Percentiles rank a stretch among this genome's conserved stretches.
These are phyloP conservation scores for Tetrahymena borealis DNA, from an alignment of 73 alveolate genomes.

Conservation along the genomic window DNA sequence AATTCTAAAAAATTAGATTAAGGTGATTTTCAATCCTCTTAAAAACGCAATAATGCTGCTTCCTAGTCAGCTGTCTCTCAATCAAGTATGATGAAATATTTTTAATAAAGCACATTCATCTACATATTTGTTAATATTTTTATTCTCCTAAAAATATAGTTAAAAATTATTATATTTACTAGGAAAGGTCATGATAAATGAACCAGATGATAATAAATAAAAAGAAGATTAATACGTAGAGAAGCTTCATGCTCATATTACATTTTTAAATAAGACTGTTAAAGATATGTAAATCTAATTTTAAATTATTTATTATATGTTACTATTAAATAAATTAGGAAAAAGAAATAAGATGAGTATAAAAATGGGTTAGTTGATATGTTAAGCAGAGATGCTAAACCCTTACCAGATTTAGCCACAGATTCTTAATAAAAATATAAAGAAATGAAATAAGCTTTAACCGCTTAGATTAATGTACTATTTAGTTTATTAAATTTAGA, in stretches of 20 bases:
- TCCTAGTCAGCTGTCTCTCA: not conserved
- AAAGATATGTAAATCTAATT: not conserved
- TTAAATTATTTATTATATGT: no score
- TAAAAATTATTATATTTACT: no score
- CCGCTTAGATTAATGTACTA: not conserved
- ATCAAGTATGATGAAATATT: not conserved
- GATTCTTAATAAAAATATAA: not conserved
- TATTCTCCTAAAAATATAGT: no score
- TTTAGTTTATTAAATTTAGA: not conserved
- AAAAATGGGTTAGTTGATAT: not conserved
- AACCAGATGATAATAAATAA: not conserved
- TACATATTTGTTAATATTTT: not conserved
- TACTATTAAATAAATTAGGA: not conserved
- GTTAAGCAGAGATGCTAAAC: not conserved
- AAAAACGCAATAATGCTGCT: not conserved
- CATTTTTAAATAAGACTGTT: not conserved
- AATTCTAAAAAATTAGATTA: not conserved
- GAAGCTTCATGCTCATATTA: not conserved
- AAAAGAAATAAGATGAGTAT: not conserved
- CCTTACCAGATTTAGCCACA: not conserved
- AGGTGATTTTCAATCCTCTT: not conserved
- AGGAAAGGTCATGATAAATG: not conserved
- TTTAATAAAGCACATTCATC: not conserved
- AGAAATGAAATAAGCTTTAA: not conserved
- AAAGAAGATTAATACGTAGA: not conserved